Base-by-base conservation (phyloP, 129 eudicot species). In the Chrysanthemum lavandulifolium region DNA sequence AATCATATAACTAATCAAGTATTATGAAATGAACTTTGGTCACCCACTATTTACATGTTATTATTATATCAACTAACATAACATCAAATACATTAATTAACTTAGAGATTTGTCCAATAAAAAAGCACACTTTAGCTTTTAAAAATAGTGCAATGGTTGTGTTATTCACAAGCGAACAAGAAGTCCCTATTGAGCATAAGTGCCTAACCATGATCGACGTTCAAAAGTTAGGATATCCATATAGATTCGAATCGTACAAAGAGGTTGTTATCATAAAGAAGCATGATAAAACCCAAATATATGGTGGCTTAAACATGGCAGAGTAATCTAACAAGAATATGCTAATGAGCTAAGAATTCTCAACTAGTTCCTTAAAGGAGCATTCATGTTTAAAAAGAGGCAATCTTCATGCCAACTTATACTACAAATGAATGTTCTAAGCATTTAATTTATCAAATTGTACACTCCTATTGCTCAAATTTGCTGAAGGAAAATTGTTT, bases 11-110 rank as follows among this genome's bases (percentile, higher is more conserved):
- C 76, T 78, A 54, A 52, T 43, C 59, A 70, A 71, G 10, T 68
- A 78, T 70, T 78, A 64, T 63, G 51, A 78, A 23, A 55, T 23
- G 11, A 64, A n/a, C 10, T 54, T 63, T 19, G 82, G 72, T 63
- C 54, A 78, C 82, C 77, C 73, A 71, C 82, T 71, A 21, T 14
- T 61, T 61, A 6, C 23, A 47, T 57, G n/a, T 29, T 61, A 14
- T 2, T 61, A 36, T 63, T 51, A 15, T 25, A 69, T 54, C 59
- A 71, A 76, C 74, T 58, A 27, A 56, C 73, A 48, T 43, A 75
- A 40, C 64, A 54, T 54, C 73, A 55, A 63, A 14, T 64, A 55
- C 60, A 53, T 77, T 53, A 78, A 53, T 77, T 62, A 78, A 43
- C 72, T 69, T 10, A 52, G 27, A 21, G 55, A 63, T 4, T 51